phyloP scores from a whole-genome alignment of 768 basidiomycete genomes.

The Erythrobasidium yunnanense region DNA sequence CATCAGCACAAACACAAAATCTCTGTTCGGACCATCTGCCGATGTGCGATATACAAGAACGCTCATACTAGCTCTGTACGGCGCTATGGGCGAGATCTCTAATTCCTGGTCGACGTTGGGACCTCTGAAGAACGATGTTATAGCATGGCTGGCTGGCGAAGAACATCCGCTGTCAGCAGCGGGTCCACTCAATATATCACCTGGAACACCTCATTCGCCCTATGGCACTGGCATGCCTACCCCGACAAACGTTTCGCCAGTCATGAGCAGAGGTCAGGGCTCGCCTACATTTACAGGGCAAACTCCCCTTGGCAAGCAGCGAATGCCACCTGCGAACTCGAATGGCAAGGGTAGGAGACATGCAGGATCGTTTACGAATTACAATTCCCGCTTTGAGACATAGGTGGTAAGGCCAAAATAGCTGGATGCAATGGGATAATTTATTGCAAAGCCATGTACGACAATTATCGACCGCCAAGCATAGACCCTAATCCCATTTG shows the following conservation, averaged over 20 bases:
- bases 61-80: constrained; percentile 75
- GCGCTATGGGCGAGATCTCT: constrained; percentile 76
- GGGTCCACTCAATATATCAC: constrained; percentile 35
- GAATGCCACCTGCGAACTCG: background rate
- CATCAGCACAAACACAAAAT: constrained; percentile 65
- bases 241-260: background rate
- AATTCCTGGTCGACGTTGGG: constrained; percentile 69
- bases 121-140: constrained; percentile 60
- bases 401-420: background rate
- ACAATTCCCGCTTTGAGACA: background rate
- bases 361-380: constrained; percentile 36
- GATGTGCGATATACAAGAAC: constrained; percentile 81
- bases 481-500: background rate
- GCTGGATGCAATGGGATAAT: background rate
- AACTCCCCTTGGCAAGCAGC: background rate
- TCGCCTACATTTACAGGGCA: background rate
- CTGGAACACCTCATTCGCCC: constrained; percentile 31
- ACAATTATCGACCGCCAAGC: constrained; percentile 2
- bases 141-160: constrained; percentile 41
- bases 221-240: background rate
- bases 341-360: constrained; percentile 28
- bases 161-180: constrained; percentile 13
- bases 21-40: constrained; percentile 54
- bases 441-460: background rate
- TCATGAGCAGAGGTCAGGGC: constrained; percentile 10